These are phyloP conservation scores for Cytidiella melzeri DNA, from an alignment of 768 basidiomycete species.

Conservation along the genomic window DNA sequence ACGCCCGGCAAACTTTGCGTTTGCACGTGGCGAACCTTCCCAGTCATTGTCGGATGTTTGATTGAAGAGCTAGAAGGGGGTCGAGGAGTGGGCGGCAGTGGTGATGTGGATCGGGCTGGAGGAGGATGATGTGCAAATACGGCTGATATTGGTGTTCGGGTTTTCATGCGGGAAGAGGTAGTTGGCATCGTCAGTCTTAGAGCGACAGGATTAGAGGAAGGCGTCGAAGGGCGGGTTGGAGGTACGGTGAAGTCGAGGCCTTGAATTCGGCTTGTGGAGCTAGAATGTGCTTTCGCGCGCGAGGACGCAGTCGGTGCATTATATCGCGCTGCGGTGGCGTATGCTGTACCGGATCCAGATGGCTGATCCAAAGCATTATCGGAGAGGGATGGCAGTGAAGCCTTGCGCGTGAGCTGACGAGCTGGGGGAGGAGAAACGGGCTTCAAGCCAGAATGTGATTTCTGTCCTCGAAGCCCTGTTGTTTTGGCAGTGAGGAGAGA, in stretches of 20 bases:
- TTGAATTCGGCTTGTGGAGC: constrained; percentile 57
- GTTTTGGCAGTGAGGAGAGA: constrained; percentile 65
- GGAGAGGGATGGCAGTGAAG: constrained; percentile 70
- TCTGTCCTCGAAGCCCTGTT: constrained; percentile 74
- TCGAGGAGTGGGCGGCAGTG: constrained; percentile 41
- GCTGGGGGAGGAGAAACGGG: constrained; percentile 61
- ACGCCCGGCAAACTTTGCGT: constrained; percentile 34
- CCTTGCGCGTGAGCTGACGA: constrained; percentile 66
- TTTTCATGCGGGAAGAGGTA: constrained; percentile 60
- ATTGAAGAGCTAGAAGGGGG: constrained; percentile 53
- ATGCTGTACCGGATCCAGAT: constrained; percentile 38
- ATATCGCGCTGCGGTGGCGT: constrained; percentile 47
- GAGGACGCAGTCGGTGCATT: constrained; percentile 79
- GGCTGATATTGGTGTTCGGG: constrained; percentile 68
- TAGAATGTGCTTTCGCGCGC: constrained; percentile 64
- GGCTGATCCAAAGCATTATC: constrained; percentile 54
- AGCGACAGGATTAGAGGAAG: constrained; percentile 70
- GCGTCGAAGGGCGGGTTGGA: constrained; percentile 75
- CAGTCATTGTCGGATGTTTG: constrained; percentile 26
- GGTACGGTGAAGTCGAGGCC: constrained; percentile 59
- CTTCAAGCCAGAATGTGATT: constrained; percentile 78
- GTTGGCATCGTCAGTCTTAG: constrained; percentile 86
- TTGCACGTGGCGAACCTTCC: constrained; percentile 22
- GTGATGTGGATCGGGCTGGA: constrained; percentile 48
- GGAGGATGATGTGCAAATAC: constrained; percentile 46